Percentiles rank a stretch among this genome's conserved stretches.
phyloP scores from a whole-genome alignment of 2,329 filamentous ascomycete genomes.

The Cordyceps javanica region DNA sequence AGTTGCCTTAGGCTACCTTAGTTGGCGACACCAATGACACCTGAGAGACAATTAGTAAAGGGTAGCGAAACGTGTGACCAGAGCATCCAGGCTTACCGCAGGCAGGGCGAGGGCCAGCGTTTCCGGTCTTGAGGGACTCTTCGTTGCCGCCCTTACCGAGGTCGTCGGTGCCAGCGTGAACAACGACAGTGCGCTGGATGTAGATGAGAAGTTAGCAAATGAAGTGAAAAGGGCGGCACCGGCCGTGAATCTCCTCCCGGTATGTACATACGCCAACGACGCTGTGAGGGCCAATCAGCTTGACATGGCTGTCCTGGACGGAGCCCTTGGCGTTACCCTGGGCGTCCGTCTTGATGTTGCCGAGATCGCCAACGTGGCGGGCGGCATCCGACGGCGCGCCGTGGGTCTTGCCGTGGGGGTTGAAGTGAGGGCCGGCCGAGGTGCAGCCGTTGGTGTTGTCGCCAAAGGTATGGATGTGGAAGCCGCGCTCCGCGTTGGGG shows the following conservation, averaged over 20 bases:
- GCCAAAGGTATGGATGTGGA: constrained; percentile 98
- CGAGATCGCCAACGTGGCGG: constrained; percentile 95
- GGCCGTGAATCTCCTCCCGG: not conserved
- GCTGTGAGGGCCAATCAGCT: constrained; percentile 94
- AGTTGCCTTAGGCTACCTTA: constrained; percentile 39
- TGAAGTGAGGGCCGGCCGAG: constrained; percentile 97
- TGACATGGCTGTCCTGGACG: constrained; percentile 74
- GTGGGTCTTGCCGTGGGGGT: constrained; percentile 89
- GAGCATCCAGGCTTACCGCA: constrained; percentile 60
- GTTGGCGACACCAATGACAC: constrained; percentile 82
- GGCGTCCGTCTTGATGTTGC: constrained; percentile 92
- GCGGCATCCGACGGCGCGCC: constrained; percentile 75
- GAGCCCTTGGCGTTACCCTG: constrained; percentile 86
- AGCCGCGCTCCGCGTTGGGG: constrained; percentile 90
- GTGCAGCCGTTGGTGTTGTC: constrained; percentile 99
- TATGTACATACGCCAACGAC: constrained; percentile 72
- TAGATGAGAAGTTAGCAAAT: constrained; percentile 9
- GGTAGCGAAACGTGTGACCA: not conserved
- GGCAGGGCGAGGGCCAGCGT: constrained; percentile 86
- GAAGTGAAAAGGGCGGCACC: not conserved
- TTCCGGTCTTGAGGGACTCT: constrained; percentile 98
- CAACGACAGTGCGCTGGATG: constrained; percentile 78
- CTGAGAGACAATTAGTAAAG: constrained; percentile 32
- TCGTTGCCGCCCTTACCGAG: constrained; percentile 87
- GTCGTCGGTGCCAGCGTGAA: constrained; percentile 93